Percentiles rank a stretch among this genome's conserved stretches.
phyloP scores from a whole-genome alignment of 2,329 filamentous ascomycete species.

The Phoma herbarum region DNA sequence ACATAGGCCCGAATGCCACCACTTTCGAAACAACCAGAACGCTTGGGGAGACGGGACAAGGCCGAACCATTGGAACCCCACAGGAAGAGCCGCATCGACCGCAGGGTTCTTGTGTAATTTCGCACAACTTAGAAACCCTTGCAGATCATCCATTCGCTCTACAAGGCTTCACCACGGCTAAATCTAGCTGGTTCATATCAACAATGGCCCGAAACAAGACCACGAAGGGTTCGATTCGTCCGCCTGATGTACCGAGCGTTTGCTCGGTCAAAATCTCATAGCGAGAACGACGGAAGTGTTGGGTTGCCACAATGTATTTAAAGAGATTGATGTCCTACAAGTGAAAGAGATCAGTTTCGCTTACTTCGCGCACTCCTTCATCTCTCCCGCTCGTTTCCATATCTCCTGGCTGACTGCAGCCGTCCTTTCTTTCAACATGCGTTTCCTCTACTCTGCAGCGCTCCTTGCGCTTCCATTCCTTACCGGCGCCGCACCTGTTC shows the following conservation, averaged over 20 bases:
- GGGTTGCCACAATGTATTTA: constrained; percentile 2
- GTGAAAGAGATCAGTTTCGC: not conserved
- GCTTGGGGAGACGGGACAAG: constrained; percentile 1
- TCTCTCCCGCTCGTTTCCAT: constrained; percentile 15
- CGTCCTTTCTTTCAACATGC: constrained; percentile 39
- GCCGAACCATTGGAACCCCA: not conserved
- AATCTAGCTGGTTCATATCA: constrained; percentile 7
- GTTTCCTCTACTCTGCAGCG: constrained; percentile 30
- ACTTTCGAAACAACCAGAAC: constrained; percentile 9
- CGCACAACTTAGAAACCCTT: not conserved
- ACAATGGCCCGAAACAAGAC: not conserved
- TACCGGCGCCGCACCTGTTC: constrained; percentile 26
- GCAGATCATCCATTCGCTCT: constrained; percentile 13
- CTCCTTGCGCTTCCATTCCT: constrained; percentile 31
- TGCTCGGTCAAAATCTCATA: not conserved
- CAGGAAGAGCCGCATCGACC: constrained; percentile 1
- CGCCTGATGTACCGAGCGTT: constrained; percentile 8
- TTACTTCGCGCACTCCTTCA: constrained; percentile 12
- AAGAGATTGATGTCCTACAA: not conserved
- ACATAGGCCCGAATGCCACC: constrained; percentile 14
- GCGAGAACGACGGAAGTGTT: not conserved
- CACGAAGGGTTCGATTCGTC: constrained; percentile 14
- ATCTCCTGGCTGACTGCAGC: constrained; percentile 15
- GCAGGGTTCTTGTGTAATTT: constrained; percentile 2
- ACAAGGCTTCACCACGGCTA: constrained; percentile 15